Conservation (phyloP, 179 eudicot genomes). For the Beta macrorhiza region DNA sequence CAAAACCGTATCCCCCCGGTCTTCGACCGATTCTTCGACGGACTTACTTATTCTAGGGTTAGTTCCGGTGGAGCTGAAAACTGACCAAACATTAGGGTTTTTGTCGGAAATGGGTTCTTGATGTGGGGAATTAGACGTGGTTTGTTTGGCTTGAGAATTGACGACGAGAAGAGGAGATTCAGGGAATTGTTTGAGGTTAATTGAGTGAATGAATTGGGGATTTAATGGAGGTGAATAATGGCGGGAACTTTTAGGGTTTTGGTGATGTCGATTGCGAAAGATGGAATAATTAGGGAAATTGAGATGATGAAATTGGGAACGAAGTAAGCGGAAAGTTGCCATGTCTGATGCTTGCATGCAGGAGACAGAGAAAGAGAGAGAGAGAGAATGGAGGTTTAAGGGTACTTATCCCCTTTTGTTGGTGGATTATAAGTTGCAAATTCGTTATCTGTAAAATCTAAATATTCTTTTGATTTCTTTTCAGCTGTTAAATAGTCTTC, state of each 20-base stretch:
- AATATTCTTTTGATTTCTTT: too few species aligned
- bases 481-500: too few species aligned
- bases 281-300: slow-evolving; percentile 5
- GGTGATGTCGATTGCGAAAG: background rate
- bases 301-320: slow-evolving; percentile 33
- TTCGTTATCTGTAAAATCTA: too few species aligned
- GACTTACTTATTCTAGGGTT: slow-evolving; percentile 7
- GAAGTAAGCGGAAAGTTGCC: slow-evolving; percentile 45
- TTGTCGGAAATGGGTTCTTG: slow-evolving; percentile 12
- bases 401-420: too few species aligned
- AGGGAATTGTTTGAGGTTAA: slow-evolving; percentile 16
- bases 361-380: background rate
- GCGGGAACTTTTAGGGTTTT: slow-evolving; percentile 35
- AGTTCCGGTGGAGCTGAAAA: slow-evolving; percentile 16
- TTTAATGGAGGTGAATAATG: slow-evolving; percentile 20
- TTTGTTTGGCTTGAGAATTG: slow-evolving; percentile 12
- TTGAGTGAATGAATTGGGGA: slow-evolving; percentile 27
- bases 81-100: slow-evolving; percentile 34
- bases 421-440: too few species aligned
- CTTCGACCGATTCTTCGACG: slow-evolving; percentile 21
- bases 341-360: slow-evolving; percentile 49
- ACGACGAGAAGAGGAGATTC: slow-evolving; percentile 31
- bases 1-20: background rate
- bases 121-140: slow-evolving; percentile 8
- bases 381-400: background rate